Base-by-base conservation (phyloP, 768 basidiomycete species). In the Pleurotus platypus region DNA sequence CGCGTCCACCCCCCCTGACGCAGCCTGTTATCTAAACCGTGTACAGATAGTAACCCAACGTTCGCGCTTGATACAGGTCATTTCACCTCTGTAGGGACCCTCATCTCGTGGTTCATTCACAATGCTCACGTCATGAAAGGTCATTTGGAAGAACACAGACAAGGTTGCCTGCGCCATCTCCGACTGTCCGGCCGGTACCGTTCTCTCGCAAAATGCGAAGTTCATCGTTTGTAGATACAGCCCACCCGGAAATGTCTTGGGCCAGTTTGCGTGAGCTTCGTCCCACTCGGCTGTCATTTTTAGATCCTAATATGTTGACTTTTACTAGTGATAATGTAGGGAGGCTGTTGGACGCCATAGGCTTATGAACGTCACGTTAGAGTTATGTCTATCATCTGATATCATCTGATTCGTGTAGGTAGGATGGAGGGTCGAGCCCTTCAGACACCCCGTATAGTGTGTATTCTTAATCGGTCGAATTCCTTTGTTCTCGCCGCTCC, bases 171-270 rank as follows among this genome's bases (percentile, higher is more conserved):
- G 51, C 38, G 51, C 51, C 16, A 39, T 54, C 24, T 40, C 51
- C n/a, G 39, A 54, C 2, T 54, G 51, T 26, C 51, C 51, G n/a
- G 51, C 51, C 12, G 51, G 51, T n/a, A 54, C 51, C n/a, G 42
- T 54, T 24, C 42, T 54, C 42, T 35, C 35, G 18, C 51, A 54
- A 24, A 42, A 38, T 39, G 35, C 51, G 38, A 54, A 54, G 27
- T 54, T 40, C 24, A 42, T 54, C 39, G 51, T 54, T 27, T 54
- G 51, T 40, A 35, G 39, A 40, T 54, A 54, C 22, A 54, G 51
- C n/a, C 51, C 51, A 24, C 51, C 51, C 15, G 51, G 51, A 40
- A 54, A 54, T 24, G 20, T 54, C 22, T 30, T 54, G 16, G 51
- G 51, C 35, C n/a, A 54, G 39, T 54, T 54, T 24, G 20, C 38